Conservation (phyloP, 306 rosid genomes). For the Malus orientalis region DNA sequence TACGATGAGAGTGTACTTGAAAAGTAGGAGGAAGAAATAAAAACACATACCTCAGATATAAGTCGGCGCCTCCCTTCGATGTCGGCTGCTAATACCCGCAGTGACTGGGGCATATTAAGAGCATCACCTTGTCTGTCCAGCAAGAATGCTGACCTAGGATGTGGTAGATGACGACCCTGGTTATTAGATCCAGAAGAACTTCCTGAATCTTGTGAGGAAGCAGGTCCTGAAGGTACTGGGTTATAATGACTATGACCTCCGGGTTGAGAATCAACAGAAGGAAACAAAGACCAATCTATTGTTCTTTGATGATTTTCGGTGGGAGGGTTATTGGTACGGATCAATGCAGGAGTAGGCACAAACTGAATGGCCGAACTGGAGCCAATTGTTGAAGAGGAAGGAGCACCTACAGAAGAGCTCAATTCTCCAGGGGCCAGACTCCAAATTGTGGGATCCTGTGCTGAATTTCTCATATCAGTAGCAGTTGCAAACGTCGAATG, state of each 20-base stretch:
- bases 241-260: conserved; percentile 40
- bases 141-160: conserved; percentile 48
- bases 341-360: conserved; percentile 45
- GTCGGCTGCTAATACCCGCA: conserved; percentile 57
- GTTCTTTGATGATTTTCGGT: conserved; percentile 47
- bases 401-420: conserved; percentile 46
- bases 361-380: conserved; percentile 45
- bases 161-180: conserved; percentile 41
- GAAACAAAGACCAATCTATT: conserved; percentile 68
- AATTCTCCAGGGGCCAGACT: conserved; percentile 38
- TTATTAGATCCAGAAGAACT: conserved; percentile 24
- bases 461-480: conserved; percentile 29
- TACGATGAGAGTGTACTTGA: background rate
- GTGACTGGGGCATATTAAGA: conserved; percentile 43
- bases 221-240: conserved; percentile 46
- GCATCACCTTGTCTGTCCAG: conserved; percentile 56
- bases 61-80: conserved; percentile 77
- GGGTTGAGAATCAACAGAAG: conserved; percentile 45
- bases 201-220: conserved; percentile 39
- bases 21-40: conserved; percentile 8
- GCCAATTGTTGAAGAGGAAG: conserved; percentile 48
- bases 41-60: conserved; percentile 61
- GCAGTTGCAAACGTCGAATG: conserved; percentile 35
- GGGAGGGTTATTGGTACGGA: conserved; percentile 40
- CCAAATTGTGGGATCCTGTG: conserved; percentile 46